A percentile compares a stretch with the other conserved stretches of the same genome.
Evolutionary conservation across 129 eudicot genomes (phyloP).

Genomic region (Chrysanthemum seticuspe): DNA sequence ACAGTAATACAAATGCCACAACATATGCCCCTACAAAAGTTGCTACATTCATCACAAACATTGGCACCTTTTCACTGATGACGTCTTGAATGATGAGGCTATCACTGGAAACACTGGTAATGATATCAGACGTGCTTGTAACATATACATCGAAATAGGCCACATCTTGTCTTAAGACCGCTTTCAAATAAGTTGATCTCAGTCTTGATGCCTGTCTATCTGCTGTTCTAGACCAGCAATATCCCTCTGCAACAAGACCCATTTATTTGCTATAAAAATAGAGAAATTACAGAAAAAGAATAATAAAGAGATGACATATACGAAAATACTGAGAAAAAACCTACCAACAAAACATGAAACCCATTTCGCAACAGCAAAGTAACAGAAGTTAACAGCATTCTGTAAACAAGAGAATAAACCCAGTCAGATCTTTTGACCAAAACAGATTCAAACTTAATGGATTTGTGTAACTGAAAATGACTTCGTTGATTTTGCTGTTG

Average conservation of each 20-base stretch:
- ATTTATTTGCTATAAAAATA: background rate
- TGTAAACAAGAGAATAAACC: constrained; percentile 19
- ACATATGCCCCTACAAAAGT: constrained; percentile 30
- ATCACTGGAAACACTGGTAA: constrained; percentile 49
- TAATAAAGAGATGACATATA: too few species aligned
- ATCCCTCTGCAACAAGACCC: constrained; percentile 44
- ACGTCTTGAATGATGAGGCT: constrained; percentile 53
- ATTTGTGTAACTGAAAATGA: background rate
- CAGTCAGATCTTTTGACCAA: background rate
- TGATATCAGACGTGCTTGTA: constrained; percentile 45
- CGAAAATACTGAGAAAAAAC: background rate
- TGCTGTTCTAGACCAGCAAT: constrained; percentile 55
- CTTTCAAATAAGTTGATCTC: constrained; percentile 48
- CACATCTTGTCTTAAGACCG: constrained; percentile 56
- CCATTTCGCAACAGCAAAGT: constrained; percentile 55
- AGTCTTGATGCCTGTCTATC: constrained; percentile 55
- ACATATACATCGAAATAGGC: constrained; percentile 46
- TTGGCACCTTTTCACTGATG: constrained; percentile 43
- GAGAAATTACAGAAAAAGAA: too few species aligned
- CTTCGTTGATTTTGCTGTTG: constrained; percentile 33
- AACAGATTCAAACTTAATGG: background rate
- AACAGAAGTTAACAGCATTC: constrained; percentile 47
- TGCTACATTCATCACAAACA: constrained; percentile 32
- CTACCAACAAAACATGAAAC: constrained; percentile 52
- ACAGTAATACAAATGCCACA: constrained; percentile 35